Evolutionary conservation across 1,284 basidiomycete species (phyloP).

Genomic region (Apiotrichum sp.): DNA sequence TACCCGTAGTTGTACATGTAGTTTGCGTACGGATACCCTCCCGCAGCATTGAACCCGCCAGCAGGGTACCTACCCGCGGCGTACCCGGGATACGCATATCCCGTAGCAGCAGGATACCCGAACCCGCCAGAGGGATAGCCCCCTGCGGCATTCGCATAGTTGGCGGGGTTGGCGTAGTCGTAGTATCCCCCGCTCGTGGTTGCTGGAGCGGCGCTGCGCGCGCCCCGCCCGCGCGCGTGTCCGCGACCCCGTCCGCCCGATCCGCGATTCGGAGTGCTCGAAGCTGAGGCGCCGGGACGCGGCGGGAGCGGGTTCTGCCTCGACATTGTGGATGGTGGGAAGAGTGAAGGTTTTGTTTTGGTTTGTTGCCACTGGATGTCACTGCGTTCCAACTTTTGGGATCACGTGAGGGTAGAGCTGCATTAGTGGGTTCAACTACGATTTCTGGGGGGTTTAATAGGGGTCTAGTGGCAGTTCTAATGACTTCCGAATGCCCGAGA

Average conservation of each 20-base stretch:
- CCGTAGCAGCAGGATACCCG: neutral
- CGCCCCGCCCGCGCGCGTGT: neutral
- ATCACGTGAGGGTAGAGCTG: neutral
- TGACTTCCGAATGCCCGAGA: too few species aligned
- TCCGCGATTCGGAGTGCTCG: neutral
- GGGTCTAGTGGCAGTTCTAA: too few species aligned
- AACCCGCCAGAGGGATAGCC: neutral
- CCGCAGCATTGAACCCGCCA: neutral
- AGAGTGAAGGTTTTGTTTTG: neutral
- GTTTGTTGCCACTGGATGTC: neutral
- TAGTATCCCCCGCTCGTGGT: neutral
- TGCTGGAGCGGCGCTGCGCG: too few species aligned
- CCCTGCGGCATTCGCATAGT: neutral
- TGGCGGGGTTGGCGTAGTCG: too few species aligned
- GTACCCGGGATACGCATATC: neutral
- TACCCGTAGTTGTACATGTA: neutral
- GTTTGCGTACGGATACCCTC: slow-evolving; percentile 3
- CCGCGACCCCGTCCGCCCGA: neutral
- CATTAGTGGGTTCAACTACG: too few species aligned
- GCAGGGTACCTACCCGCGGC: neutral
- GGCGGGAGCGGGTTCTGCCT: slow-evolving; percentile 1
- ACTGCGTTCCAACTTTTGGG: neutral
- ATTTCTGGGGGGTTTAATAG: too few species aligned
- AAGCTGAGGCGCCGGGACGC: neutral
- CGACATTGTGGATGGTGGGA: neutral